Evolutionary conservation across 1,284 basidiomycete genomes (phyloP).

Genomic region (Amylostereum areolatum): DNA sequence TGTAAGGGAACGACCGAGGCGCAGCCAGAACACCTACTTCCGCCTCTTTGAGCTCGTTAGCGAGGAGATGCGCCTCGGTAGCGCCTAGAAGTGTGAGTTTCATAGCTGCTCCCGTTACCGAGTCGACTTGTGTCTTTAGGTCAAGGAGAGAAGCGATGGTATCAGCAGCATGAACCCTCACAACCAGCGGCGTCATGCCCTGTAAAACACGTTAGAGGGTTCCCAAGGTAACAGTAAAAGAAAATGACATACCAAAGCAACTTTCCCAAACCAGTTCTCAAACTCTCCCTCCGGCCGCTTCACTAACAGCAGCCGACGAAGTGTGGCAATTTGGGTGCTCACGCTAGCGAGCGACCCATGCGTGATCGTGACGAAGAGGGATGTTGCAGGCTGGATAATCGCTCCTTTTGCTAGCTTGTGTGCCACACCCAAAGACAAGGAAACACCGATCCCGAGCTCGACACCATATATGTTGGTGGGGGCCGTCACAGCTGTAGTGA

Average conservation of each 20-base stretch:
- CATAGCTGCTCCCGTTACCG: constrained; percentile 46
- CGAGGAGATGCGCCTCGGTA: constrained; percentile 70
- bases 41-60: constrained; percentile 62
- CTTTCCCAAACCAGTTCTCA: constrained; percentile 47
- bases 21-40: constrained; percentile 72
- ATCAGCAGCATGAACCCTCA: constrained; percentile 67
- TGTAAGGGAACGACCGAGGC: constrained; percentile 51
- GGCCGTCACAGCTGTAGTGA: constrained; percentile 56
- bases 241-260: constrained; percentile 42
- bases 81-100: constrained; percentile 69
- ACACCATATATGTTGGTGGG: constrained; percentile 53
- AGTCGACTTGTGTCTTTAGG: constrained; percentile 70
- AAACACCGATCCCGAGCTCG: constrained; percentile 52
- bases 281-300: constrained; percentile 29
- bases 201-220: constrained; percentile 11
- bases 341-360: constrained; percentile 37
- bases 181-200: constrained; percentile 54
- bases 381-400: constrained; percentile 60
- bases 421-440: constrained; percentile 56
- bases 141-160: constrained; percentile 70
- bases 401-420: constrained; percentile 65
- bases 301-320: constrained; percentile 40
- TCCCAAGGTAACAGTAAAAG: neutral
- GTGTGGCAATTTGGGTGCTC: constrained; percentile 47
- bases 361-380: constrained; percentile 65